Base-by-base conservation (phyloP, 2,329 filamentous ascomycete species). In the Fusarium graminum region DNA sequence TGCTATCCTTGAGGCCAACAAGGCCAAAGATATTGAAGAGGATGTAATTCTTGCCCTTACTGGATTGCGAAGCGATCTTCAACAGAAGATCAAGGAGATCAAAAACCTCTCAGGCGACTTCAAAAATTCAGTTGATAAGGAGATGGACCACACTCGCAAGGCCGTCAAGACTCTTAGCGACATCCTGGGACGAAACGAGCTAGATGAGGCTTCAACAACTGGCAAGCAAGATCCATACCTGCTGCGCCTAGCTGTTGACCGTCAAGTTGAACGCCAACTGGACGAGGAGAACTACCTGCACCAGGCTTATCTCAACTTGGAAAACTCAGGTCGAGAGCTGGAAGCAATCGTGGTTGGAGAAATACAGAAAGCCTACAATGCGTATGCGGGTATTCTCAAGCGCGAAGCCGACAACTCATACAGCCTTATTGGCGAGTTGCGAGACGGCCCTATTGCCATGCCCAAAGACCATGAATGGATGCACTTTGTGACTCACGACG, bases 21-120 rank as follows among this genome's bases (percentile, higher is more conserved):
- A 97, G 80, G 93, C 94, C 4, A 90, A 86, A 57, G 93, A 97
- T 65, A 94, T 97, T 57, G 93, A 98, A 76, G 89, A 90, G 63
- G 94, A 98, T 74, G 93, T 99, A 44, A 93, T 98, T 66, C 83
- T 92, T 49, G 93, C 94, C 51, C 83, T 99, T 55, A 93, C 90
- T 3, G 93, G 93, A 2, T 82, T 99, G 52, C 85, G 95, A 58
- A 94, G 89, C 73, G 95, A 99, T 77, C 83, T 99, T 17, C 91
- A 91, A 63, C 93, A 96, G 77, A 99, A 99, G 82, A 97, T 97
- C 78, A 99, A 98, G 79, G 95, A 99, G 80, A 99, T 99, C 81
- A 97, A 97, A 80, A 90, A 89, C 69, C 82, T 99, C 16, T 92
- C 93, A 7, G 92, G 93, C 16, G 95, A 99, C 77, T 99, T 99